Percentiles rank a stretch among this genome's conserved stretches.
phyloP scores from a whole-genome alignment of 2,329 filamentous ascomycete genomes.

The Sporothrix pseudoabietina region DNA sequence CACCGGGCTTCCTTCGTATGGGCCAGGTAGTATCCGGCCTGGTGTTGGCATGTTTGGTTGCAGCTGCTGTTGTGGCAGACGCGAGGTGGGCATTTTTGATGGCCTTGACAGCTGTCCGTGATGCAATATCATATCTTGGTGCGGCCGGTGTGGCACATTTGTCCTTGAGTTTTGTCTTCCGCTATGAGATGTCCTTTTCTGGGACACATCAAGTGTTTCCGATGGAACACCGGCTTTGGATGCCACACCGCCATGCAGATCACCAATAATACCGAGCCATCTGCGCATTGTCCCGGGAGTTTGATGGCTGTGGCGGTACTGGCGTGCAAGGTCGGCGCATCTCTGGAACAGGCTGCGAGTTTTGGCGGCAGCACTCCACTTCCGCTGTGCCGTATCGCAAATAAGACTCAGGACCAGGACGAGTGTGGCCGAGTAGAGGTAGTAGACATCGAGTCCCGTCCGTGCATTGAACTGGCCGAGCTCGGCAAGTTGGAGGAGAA shows the following conservation, averaged over 20 bases:
- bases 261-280: conserved; percentile 2
- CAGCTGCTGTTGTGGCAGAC: not conserved
- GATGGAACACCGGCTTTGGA: not conserved
- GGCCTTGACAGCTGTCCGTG: not conserved
- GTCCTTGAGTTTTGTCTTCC: not conserved
- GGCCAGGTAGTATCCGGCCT: not conserved
- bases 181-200: not conserved
- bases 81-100: not conserved
- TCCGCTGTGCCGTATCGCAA: conserved; percentile 32
- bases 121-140: not conserved
- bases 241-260: conserved; percentile 3
- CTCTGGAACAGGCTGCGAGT: conserved; percentile 6
- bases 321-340: conserved; percentile 13
- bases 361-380: not conserved
- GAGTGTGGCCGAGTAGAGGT: conserved; percentile 43
- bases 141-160: not conserved
- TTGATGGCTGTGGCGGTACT: not conserved
- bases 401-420: conserved; percentile 46
- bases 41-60: not conserved
- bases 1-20: not conserved
- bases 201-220: not conserved
- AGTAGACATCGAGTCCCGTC: conserved; percentile 47
- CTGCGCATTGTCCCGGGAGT: conserved; percentile 22
- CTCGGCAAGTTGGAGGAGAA: conserved; percentile 43
- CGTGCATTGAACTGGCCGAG: conserved; percentile 44